Base-by-base conservation (phyloP, 495 filamentous ascomycete species). In the Aspergillus coremiiformis region DNA sequence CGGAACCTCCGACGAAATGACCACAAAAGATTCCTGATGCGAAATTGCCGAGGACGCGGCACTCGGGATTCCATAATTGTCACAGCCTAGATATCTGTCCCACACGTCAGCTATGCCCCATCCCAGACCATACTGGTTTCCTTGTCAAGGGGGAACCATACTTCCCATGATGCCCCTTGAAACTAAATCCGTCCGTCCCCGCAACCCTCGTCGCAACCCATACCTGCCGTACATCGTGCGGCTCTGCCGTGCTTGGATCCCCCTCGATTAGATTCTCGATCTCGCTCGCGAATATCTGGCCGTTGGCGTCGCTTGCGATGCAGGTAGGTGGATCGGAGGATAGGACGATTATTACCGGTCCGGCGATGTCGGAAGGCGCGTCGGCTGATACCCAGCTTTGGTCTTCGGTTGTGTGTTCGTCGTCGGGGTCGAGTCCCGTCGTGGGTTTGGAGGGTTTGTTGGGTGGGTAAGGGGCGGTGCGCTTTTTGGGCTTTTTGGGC, bases 381-480 rank as follows among this genome's bases (percentile, higher is more conserved):
- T 96, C 93, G 53, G 90, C 90, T 3, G 87, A 85, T 4, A 96
- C 90, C 93, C 93, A 98, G 67, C 76, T 85, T 62, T 91, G 84
- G 67, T 92, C 88, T 52, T 88, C 78, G 49, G 64, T 44, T 11
- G 56, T 45, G 39, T 69, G 62, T 32, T 73, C 74, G 20, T 62
- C 58, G 17, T 51, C 32, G 11, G 45, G 41, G 21, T 59, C 60
- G 33, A n/a, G 60, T 60, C 42, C 61, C 64, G 52, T 65, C 64
- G 51, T 71, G 67, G 63, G 57, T 54, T 61, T 77, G 73, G 23
- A 68, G 51, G 57, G 71, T 70, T 12, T 75, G 35, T 21, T 44
- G 41, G 44, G 15, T 20, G 66, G 60, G 32, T 49, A 56, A 26
- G 70, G 61, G 50, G 53, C 52, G 56, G 62, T 48, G 64, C 71